These are phyloP conservation scores for Termitomyces sp. DNA, from an alignment of 768 basidiomycete genomes.

Conservation along the genomic window DNA sequence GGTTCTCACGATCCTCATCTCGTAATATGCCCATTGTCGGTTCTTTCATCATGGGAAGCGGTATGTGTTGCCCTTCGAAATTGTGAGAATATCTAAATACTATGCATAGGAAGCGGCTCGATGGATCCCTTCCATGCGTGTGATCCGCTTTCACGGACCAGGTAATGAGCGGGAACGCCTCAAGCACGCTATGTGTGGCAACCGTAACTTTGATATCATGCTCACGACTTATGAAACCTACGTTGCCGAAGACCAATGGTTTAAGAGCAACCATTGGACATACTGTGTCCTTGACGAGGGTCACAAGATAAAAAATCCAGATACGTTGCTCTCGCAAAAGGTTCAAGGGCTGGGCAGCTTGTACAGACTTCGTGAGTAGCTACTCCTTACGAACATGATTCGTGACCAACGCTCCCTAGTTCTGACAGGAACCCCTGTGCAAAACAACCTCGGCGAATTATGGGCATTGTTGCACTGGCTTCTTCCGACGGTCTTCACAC, in stretches of 20 bases:
- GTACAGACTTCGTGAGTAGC: slow-evolving; percentile 45
- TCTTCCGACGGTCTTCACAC: slow-evolving; percentile 47
- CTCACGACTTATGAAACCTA: slow-evolving; percentile 69
- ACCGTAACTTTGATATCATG: slow-evolving; percentile 46
- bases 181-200: slow-evolving; percentile 34
- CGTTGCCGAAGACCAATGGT: slow-evolving; percentile 50
- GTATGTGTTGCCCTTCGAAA: slow-evolving; percentile 21
- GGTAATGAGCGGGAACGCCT: slow-evolving; percentile 48
- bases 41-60: slow-evolving; percentile 52
- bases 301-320: slow-evolving; percentile 69
- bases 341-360: slow-evolving; percentile 51
- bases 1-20: slow-evolving; percentile 55
- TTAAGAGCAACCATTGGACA: slow-evolving; percentile 52
- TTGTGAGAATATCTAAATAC: neutral
- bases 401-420: slow-evolving; percentile 26
- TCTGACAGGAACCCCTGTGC: slow-evolving; percentile 70
- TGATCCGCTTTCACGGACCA: slow-evolving; percentile 59
- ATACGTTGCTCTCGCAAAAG: slow-evolving; percentile 45
- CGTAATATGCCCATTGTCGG: slow-evolving; percentile 68
- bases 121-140: slow-evolving; percentile 46
- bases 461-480: slow-evolving; percentile 54
- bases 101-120: slow-evolving; percentile 40
- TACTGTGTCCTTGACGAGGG: slow-evolving; percentile 63
- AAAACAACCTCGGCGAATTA: slow-evolving; percentile 57
- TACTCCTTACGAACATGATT: neutral